phyloP scores from a whole-genome alignment of 495 filamentous ascomycete genomes.

The Penicillium diatomitis region DNA sequence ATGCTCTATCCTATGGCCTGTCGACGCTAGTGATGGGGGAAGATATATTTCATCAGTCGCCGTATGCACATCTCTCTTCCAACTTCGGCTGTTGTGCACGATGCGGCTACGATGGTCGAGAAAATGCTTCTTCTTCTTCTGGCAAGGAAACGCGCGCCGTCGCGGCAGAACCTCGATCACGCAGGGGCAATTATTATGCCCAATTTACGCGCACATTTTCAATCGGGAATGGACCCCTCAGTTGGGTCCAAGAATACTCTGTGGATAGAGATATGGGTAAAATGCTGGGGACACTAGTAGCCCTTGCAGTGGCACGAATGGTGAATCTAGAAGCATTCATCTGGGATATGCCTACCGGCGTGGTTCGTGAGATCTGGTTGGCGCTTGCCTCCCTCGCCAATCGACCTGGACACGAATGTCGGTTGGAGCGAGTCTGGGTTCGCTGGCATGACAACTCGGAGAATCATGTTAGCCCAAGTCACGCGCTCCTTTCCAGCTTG shows the following conservation, averaged over 20 bases:
- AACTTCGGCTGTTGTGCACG: slow-evolving; percentile 14
- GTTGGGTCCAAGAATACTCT: slow-evolving; percentile 81
- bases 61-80: not conserved
- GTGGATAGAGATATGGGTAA: slow-evolving; percentile 86
- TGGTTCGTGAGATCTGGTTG: slow-evolving; percentile 79
- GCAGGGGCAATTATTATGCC: slow-evolving; percentile 72
- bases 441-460: slow-evolving; percentile 80
- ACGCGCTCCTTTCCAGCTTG: slow-evolving; percentile 1
- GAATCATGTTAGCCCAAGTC: slow-evolving; percentile 22
- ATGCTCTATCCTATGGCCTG: slow-evolving; percentile 85
- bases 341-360: slow-evolving; percentile 95
- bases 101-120: slow-evolving; percentile 25
- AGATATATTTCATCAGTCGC: slow-evolving; percentile 50
- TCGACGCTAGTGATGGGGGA: slow-evolving; percentile 77
- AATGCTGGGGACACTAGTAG: slow-evolving; percentile 88
- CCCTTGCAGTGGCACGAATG: slow-evolving; percentile 78
- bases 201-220: slow-evolving; percentile 84
- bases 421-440: slow-evolving; percentile 74
- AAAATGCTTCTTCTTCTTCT: slow-evolving; percentile 4
- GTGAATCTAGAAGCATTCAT: slow-evolving; percentile 80
- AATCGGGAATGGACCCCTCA: slow-evolving; percentile 73
- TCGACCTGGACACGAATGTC: slow-evolving; percentile 50
- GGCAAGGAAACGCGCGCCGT: slow-evolving; percentile 9
- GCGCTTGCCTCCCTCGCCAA: slow-evolving; percentile 68
- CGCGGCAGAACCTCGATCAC: slow-evolving; percentile 5